These are phyloP conservation scores for Vaccinium myrtillus DNA, from an alignment of 148 eudicot genomes.

Conservation along the genomic window DNA sequence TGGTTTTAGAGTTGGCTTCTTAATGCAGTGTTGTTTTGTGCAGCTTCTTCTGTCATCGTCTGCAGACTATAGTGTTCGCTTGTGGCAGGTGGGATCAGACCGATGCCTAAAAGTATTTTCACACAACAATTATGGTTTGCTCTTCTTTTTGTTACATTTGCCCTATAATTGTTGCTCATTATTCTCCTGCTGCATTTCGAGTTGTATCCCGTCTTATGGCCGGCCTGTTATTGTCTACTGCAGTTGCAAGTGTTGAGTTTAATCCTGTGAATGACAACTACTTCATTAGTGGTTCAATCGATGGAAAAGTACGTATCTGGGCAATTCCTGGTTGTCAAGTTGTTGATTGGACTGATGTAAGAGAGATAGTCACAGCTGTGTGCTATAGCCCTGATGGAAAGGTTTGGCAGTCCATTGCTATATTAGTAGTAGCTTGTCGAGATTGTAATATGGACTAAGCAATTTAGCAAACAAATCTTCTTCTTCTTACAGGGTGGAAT, in stretches of 20 bases:
- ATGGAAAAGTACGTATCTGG: constrained; percentile 90
- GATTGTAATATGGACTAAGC: neutral
- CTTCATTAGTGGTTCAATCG: constrained; percentile 86
- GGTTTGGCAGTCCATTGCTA: constrained; percentile 35
- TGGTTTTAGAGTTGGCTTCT: neutral
- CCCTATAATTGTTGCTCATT: neutral
- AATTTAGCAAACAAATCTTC: neutral
- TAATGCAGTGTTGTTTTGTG: constrained; percentile 18
- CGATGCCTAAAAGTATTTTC: constrained; percentile 65
- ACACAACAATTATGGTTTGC: constrained; percentile 67
- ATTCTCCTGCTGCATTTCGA: neutral
- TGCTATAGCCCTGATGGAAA: constrained; percentile 72
- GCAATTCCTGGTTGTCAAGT: constrained; percentile 56
- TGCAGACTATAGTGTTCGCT: constrained; percentile 69
- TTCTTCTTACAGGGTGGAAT: constrained; percentile 57
- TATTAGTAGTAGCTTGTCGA: neutral
- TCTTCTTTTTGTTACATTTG: neutral
- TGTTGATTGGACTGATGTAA: constrained; percentile 68
- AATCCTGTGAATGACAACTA: constrained; percentile 70
- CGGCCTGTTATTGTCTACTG: constrained; percentile 22
- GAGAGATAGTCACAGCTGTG: constrained; percentile 76
- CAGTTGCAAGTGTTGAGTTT: constrained; percentile 83
- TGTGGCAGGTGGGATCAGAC: constrained; percentile 67
- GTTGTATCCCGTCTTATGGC: neutral
- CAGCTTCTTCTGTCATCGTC: constrained; percentile 74